Evolutionary conservation across 2,329 filamentous ascomycete species (phyloP).

Genomic region (Diaporthe caulivora): DNA sequence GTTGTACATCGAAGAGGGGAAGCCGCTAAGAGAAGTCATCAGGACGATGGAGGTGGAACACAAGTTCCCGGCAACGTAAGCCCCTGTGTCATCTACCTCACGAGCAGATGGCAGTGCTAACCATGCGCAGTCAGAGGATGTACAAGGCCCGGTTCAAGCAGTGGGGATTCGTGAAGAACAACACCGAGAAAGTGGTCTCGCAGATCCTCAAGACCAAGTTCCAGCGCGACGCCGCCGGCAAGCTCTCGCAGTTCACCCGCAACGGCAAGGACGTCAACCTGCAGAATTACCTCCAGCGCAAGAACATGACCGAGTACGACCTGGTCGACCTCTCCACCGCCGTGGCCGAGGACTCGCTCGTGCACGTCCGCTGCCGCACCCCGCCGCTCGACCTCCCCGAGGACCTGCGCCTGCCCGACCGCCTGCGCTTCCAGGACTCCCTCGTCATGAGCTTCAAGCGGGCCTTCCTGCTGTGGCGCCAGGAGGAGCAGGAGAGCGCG

Average conservation of each 20-base stretch:
- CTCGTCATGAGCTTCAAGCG: slow-evolving; percentile 36
- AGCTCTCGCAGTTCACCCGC: slow-evolving; percentile 65
- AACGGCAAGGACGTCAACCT: slow-evolving; percentile 65
- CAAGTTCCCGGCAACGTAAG: slow-evolving; percentile 37
- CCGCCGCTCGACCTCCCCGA: slow-evolving; percentile 30
- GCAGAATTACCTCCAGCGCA: slow-evolving; percentile 65
- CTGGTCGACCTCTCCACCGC: slow-evolving; percentile 58
- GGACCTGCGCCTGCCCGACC: slow-evolving; percentile 31
- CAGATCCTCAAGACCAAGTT: slow-evolving; percentile 64
- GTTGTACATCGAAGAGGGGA: slow-evolving; percentile 35
- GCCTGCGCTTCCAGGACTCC: slow-evolving; percentile 35
- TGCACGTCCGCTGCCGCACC: slow-evolving; percentile 36
- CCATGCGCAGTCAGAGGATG: slow-evolving; percentile 60
- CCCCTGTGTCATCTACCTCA: neutral
- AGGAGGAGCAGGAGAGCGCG: slow-evolving; percentile 32
- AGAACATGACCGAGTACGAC: slow-evolving; percentile 66
- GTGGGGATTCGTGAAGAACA: slow-evolving; percentile 68
- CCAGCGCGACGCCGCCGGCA: slow-evolving; percentile 64
- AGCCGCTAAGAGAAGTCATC: slow-evolving; percentile 35
- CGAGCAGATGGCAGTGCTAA: neutral
- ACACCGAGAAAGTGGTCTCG: slow-evolving; percentile 66
- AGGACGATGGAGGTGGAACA: slow-evolving; percentile 33
- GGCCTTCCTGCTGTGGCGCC: slow-evolving; percentile 34
- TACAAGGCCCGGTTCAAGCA: slow-evolving; percentile 68
- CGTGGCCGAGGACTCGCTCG: slow-evolving; percentile 15